These are phyloP conservation scores for Lathyrus oleraceus DNA, from an alignment of 306 rosid genomes.

Conservation along the genomic window DNA sequence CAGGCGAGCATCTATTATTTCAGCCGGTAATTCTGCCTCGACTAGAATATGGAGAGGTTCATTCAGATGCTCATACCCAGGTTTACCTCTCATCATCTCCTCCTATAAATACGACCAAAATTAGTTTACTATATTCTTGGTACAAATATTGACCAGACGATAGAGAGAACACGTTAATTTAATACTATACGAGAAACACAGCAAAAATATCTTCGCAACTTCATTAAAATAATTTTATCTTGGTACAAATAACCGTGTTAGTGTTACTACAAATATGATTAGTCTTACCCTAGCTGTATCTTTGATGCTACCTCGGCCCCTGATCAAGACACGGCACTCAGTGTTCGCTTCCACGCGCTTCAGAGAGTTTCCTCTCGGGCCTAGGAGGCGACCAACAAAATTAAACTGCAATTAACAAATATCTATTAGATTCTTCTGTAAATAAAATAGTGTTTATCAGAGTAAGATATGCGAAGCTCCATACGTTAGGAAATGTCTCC, in stretches of 20 bases:
- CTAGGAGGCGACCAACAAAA: slow-evolving; percentile 97
- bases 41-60: slow-evolving; percentile 93
- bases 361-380: slow-evolving; percentile 97
- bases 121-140: neutral
- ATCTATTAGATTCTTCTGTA: slow-evolving; percentile 37
- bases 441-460: neutral
- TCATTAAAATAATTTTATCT: slow-evolving; percentile 22
- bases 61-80: slow-evolving; percentile 87
- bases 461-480: slow-evolving; percentile 19
- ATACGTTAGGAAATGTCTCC: slow-evolving; percentile 76
- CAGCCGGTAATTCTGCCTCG: slow-evolving; percentile 89
- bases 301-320: slow-evolving; percentile 99
- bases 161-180: slow-evolving; percentile 17
- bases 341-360: slow-evolving; percentile 96
- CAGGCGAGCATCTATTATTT: slow-evolving; percentile 78
- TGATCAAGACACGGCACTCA: slow-evolving; percentile 93
- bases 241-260: neutral
- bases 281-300: slow-evolving; percentile 82
- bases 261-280: slow-evolving; percentile 12
- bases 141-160: neutral
- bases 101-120: slow-evolving; percentile 55
- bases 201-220: slow-evolving; percentile 12
- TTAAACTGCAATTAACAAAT: slow-evolving; percentile 61
- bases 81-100: slow-evolving; percentile 93
- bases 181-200: neutral